phyloP scores from a whole-genome alignment of 2,329 filamentous ascomycete species.

The Huntiella savannae region DNA sequence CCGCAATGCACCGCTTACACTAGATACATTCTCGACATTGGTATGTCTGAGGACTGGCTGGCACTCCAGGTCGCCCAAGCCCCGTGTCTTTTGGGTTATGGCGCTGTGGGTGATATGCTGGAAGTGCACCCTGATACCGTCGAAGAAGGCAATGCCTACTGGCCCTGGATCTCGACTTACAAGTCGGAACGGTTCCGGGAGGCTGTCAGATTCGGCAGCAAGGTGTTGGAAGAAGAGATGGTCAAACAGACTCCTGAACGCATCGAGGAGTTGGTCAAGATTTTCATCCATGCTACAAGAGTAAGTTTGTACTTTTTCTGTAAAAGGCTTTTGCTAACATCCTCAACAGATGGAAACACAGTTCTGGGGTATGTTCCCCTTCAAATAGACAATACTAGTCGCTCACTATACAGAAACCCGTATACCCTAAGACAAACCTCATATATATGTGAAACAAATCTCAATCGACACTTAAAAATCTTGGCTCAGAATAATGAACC shows the following conservation, averaged over 20 bases:
- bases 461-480: no score
- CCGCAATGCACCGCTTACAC: slow-evolving; percentile 51
- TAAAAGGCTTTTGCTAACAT: background rate
- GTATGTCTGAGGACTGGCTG: slow-evolving; percentile 72
- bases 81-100: slow-evolving; percentile 81
- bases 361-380: slow-evolving; percentile 4
- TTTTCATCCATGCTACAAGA: slow-evolving; percentile 77
- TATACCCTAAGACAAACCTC: no score
- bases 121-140: slow-evolving; percentile 41
- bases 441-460: no score
- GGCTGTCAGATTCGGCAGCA: slow-evolving; percentile 51
- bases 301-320: slow-evolving; percentile 24
- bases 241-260: slow-evolving; percentile 51
- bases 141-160: slow-evolving; percentile 54
- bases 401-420: no score
- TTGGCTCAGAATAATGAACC: no score
- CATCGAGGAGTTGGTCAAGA: slow-evolving; percentile 63
- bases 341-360: background rate
- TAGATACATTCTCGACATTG: slow-evolving; percentile 71
- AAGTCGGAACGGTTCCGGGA: slow-evolving; percentile 57
- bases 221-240: slow-evolving; percentile 57
- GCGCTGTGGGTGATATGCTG: slow-evolving; percentile 55
- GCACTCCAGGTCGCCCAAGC: slow-evolving; percentile 69
- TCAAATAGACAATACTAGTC: background rate
- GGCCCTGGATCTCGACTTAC: slow-evolving; percentile 84